Evolutionary conservation across 148 eudicot species (phyloP).

Genomic region (Rhododendron henanense): DNA sequence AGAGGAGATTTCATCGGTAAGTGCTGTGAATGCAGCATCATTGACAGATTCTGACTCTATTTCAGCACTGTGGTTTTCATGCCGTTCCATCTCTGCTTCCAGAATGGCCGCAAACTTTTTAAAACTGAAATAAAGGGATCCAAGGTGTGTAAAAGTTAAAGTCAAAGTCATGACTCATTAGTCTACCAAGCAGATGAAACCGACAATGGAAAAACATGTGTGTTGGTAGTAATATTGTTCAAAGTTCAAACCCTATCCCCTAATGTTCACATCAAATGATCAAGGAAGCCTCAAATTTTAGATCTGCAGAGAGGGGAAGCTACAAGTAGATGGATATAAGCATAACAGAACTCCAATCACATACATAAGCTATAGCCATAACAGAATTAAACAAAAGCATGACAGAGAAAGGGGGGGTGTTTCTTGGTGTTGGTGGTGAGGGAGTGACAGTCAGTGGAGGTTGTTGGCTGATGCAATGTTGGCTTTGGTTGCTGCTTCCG

Average conservation of each 20-base stretch:
- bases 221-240: neutral
- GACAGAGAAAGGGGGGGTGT: neutral
- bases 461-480: neutral
- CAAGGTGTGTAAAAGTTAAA: neutral
- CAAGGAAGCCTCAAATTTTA: neutral
- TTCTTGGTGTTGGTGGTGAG: neutral
- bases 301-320: neutral
- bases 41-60: slow-evolving; percentile 30
- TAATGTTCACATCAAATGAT: neutral
- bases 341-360: neutral
- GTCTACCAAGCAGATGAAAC: neutral
- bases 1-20: slow-evolving; percentile 41
- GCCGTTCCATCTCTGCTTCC: slow-evolving; percentile 54
- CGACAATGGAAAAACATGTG: neutral
- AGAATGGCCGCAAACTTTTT: slow-evolving; percentile 62
- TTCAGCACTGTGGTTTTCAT: slow-evolving; percentile 24
- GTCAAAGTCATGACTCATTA: neutral
- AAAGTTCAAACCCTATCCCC: neutral
- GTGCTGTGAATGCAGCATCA: slow-evolving; percentile 23
- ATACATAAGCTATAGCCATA: neutral
- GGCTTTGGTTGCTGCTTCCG: neutral
- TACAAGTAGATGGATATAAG: neutral
- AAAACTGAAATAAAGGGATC: slow-evolving; percentile 48
- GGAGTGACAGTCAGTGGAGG: neutral
- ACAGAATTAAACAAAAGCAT: neutral